phyloP scores from a whole-genome alignment of 495 filamentous ascomycete genomes.

The Pseudotulostoma volvatum region DNA sequence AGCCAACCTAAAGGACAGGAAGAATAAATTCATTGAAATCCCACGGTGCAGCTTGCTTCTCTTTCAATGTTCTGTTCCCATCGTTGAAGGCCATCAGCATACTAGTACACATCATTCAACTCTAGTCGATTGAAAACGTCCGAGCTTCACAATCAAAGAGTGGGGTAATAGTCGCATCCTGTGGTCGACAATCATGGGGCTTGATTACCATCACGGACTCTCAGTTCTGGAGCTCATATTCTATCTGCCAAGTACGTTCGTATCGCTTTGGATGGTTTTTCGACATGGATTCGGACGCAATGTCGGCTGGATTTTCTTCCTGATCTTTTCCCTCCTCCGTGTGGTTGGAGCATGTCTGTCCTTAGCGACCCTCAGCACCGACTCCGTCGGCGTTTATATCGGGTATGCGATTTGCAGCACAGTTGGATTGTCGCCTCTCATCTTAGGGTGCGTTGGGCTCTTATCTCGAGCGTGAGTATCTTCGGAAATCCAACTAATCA shows the following conservation, averaged over 20 bases:
- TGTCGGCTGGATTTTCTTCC: constrained; percentile 21
- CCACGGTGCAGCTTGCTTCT: no score
- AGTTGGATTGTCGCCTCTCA: constrained; percentile 15
- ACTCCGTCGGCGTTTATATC: constrained; percentile 9
- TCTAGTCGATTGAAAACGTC: no score
- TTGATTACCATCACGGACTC: constrained; percentile 19
- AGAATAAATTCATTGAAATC: no score
- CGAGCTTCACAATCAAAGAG: no score
- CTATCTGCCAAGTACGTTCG: constrained; percentile 17
- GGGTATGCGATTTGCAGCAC: constrained; percentile 14
- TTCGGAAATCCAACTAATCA: background rate
- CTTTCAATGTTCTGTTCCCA: no score
- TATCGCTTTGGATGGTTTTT: constrained; percentile 19
- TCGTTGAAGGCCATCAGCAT: no score
- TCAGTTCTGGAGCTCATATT: constrained; percentile 20
- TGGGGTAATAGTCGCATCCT: no score
- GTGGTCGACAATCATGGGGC: no score
- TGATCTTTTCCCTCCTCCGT: constrained; percentile 21
- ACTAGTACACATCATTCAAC: no score
- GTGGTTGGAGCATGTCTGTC: constrained; percentile 21
- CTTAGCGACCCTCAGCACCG: constrained; percentile 18
- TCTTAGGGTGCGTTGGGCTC: constrained; percentile 11
- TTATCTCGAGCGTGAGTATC: constrained; percentile 17
- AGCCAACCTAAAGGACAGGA: no score
- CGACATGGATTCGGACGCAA: constrained; percentile 22